Evolutionary conservation across 202 grass and related monocot genomes (phyloP).

Genomic region (Brachypodium distachyon): DNA sequence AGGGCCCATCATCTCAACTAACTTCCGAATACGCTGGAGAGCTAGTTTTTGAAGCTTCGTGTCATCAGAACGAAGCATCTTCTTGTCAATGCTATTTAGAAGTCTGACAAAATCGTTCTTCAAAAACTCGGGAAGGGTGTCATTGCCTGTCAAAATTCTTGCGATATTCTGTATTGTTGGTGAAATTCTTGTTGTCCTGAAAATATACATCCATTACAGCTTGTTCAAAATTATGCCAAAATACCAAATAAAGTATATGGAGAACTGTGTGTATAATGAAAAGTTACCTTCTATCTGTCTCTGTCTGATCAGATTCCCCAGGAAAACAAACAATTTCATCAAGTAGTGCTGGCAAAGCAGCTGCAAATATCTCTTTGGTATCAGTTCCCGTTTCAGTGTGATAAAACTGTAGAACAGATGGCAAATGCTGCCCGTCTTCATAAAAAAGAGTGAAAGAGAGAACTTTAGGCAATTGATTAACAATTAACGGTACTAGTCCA

Average conservation of each 20-base stretch:
- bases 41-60: constrained; percentile 67
- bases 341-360: constrained; percentile 75
- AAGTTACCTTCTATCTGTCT: constrained; percentile 64
- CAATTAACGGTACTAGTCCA: constrained; percentile 46
- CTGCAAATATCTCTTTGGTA: constrained; percentile 87
- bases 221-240: constrained; percentile 9
- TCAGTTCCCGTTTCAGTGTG: constrained; percentile 61
- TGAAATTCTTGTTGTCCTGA: constrained; percentile 70
- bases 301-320: constrained; percentile 52
- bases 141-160: constrained; percentile 68
- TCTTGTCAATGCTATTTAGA: constrained; percentile 85
- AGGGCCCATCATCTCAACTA: constrained; percentile 97
- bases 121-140: constrained; percentile 80
- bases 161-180: constrained; percentile 69
- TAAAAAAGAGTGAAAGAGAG: constrained; percentile 76
- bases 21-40: constrained; percentile 73
- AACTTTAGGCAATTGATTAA: constrained; percentile 70
- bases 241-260: neutral
- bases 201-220: constrained; percentile 14
- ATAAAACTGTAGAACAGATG: constrained; percentile 88
- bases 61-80: constrained; percentile 86
- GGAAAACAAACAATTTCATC: constrained; percentile 94
- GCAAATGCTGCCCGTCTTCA: constrained; percentile 60
- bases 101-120: constrained; percentile 95
- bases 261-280: neutral